These are phyloP conservation scores for Penicillium griseofulvum DNA, from an alignment of 2,329 filamentous ascomycete genomes.

Conservation along the genomic window DNA sequence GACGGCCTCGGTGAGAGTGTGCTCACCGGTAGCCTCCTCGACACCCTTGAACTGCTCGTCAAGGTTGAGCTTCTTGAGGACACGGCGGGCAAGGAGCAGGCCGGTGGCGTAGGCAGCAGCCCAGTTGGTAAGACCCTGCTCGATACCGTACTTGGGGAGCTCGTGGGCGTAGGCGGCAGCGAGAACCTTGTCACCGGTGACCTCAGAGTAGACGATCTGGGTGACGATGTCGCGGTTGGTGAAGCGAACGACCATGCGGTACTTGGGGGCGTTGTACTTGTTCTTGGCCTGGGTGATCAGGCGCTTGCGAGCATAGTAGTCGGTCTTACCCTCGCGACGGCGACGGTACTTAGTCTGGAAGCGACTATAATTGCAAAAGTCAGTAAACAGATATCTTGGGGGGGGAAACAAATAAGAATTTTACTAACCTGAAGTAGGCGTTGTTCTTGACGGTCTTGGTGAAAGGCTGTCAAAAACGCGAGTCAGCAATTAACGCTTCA, in stretches of 20 bases:
- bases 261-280: constrained; percentile 99
- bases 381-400: constrained; percentile 18
- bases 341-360: constrained; percentile 99
- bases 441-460: constrained; percentile 96
- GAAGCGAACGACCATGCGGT: constrained; percentile 98
- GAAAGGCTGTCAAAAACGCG: constrained; percentile 70
- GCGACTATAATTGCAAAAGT: constrained; percentile 60
- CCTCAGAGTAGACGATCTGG: constrained; percentile 96
- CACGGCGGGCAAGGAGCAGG: constrained; percentile 93
- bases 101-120: constrained; percentile 94
- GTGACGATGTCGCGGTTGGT: constrained; percentile 99
- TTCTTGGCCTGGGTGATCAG: constrained; percentile 99
- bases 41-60: constrained; percentile 93
- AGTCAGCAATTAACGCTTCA: constrained; percentile 99
- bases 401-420: too few relatives aligned
- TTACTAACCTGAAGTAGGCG: constrained; percentile 93
- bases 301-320: constrained; percentile 99
- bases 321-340: constrained; percentile 93
- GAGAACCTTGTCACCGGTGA: constrained; percentile 97
- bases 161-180: constrained; percentile 91
- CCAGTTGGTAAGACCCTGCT: constrained; percentile 99
- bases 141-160: constrained; percentile 94
- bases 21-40: constrained; percentile 96
- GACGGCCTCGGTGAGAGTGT: constrained; percentile 87
- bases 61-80: constrained; percentile 93